A percentile compares a stretch with the other conserved stretches of the same genome.
Conservation (phyloP, 768 basidiomycete genomes). For the Auriscalpium vulgare region DNA sequence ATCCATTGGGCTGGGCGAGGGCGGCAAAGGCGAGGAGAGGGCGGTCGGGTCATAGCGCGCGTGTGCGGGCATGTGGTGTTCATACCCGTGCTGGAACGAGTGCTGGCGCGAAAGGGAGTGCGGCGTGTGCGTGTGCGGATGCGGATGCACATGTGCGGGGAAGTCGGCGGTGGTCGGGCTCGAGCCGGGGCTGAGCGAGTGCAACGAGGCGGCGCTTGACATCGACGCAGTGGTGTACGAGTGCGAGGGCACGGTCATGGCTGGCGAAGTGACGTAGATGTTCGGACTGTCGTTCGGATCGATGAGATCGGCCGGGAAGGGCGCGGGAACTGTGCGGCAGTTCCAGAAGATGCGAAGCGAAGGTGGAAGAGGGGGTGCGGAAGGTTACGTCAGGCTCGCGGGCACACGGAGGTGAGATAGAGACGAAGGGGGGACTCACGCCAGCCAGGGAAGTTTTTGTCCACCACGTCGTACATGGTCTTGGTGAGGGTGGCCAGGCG, state of each 20-base stretch:
- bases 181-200: slow-evolving; percentile 40
- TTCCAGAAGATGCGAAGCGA: not conserved
- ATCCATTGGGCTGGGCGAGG: slow-evolving; percentile 26
- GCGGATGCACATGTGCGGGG: slow-evolving; percentile 24
- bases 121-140: slow-evolving; percentile 31
- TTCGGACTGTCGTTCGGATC: slow-evolving; percentile 48
- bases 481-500: slow-evolving; percentile 51
- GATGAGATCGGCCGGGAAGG: slow-evolving; percentile 42
- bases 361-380: not conserved
- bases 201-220: slow-evolving; percentile 35
- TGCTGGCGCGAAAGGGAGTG: slow-evolving; percentile 48
- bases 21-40: slow-evolving; percentile 22
- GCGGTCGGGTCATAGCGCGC: slow-evolving; percentile 22
- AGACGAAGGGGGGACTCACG: slow-evolving; percentile 29
- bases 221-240: slow-evolving; percentile 32
- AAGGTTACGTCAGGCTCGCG: not conserved
- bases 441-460: slow-evolving; percentile 45
- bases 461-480: slow-evolving; percentile 54
- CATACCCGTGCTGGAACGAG: slow-evolving; percentile 49
- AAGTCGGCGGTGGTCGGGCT: slow-evolving; percentile 48
- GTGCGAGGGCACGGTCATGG: slow-evolving; percentile 27
- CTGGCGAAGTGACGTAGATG: slow-evolving; percentile 66
- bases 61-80: slow-evolving; percentile 13
- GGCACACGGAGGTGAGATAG: slow-evolving; percentile 1
- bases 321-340: slow-evolving; percentile 23